Conservation (phyloP, 2,329 filamentous ascomycete species). For the Ophiostoma populinum region DNA sequence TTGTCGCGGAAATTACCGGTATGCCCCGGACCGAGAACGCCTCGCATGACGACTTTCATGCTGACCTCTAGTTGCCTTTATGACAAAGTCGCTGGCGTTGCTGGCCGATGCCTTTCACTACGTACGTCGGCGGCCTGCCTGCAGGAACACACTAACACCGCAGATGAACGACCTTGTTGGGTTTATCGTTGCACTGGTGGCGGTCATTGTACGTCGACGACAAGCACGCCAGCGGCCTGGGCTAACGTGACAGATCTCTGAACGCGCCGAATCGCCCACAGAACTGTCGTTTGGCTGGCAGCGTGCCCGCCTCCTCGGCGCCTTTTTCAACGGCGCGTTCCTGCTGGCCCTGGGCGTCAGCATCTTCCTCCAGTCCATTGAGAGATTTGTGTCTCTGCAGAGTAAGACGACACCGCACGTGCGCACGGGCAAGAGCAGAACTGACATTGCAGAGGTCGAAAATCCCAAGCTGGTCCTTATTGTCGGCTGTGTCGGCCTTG, state of each 20-base stretch:
- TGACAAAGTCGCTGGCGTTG: conserved; percentile 53
- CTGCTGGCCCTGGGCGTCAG: conserved; percentile 54
- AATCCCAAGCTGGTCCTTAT: conserved; percentile 51
- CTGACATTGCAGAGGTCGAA: conserved; percentile 28
- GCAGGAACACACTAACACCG: conserved; percentile 33
- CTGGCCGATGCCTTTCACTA: conserved; percentile 69
- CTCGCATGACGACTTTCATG: no score
- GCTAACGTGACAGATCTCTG: conserved; percentile 30
- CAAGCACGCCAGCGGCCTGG: no score
- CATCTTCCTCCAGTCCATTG: conserved; percentile 56
- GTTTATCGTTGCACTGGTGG: conserved; percentile 48
- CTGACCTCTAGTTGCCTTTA: conserved; percentile 50
- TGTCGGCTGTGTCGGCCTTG: conserved; percentile 49
- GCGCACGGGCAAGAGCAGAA: no score
- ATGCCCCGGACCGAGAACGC: no score
- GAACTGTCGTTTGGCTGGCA: conserved; percentile 61
- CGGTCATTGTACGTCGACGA: conserved; percentile 34
- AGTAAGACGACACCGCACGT: no score
- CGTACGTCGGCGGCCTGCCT: conserved; percentile 24
- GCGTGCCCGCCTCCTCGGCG: conserved; percentile 52
- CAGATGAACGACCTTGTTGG: conserved; percentile 55
- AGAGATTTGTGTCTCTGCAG: conserved; percentile 45
- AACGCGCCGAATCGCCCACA: conserved; percentile 36
- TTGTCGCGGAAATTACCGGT: conserved; percentile 33
- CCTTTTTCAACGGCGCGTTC: conserved; percentile 69